Evolutionary conservation across 1,284 basidiomycete species (phyloP).

Genomic region (Cutaneotrichosporon cavernicola): DNA sequence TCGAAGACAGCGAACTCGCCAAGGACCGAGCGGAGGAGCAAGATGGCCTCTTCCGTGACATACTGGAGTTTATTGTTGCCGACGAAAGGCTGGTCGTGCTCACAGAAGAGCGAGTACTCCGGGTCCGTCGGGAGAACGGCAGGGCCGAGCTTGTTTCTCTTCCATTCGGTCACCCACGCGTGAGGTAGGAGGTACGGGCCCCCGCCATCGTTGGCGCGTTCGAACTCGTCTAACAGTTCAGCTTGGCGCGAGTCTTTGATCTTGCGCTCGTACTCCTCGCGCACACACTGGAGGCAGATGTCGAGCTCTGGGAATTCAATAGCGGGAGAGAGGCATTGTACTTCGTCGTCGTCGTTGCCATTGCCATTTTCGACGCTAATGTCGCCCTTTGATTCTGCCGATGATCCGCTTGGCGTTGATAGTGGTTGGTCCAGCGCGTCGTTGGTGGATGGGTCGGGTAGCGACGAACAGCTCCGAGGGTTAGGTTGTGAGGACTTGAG

Average conservation of each 20-base stretch:
- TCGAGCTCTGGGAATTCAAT: conserved; percentile 17
- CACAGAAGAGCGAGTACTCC: conserved; percentile 35
- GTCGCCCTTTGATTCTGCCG: not conserved
- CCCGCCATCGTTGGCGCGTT: conserved; percentile 26
- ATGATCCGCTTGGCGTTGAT: not conserved
- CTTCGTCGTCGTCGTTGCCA: not conserved
- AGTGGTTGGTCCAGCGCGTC: not conserved
- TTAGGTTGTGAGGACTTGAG: not conserved
- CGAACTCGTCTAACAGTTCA: conserved; percentile 27
- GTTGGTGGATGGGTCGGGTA: not conserved
- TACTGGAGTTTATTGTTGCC: conserved; percentile 2
- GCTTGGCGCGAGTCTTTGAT: conserved; percentile 6
- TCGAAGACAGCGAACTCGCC: conserved; percentile 33
- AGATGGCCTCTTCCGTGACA: conserved; percentile 19
- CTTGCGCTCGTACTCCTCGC: conserved; percentile 16
- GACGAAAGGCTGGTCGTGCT: conserved; percentile 30
- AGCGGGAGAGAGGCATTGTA: not conserved
- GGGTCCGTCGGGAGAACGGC: conserved; percentile 24
- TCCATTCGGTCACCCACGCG: conserved; percentile 37
- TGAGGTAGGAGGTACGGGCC: conserved; percentile 30
- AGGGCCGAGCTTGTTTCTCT: conserved; percentile 15
- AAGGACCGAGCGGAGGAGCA: conserved; percentile 33
- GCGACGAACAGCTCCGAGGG: not conserved
- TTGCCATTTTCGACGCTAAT: not conserved
- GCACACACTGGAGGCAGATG: conserved; percentile 37